phyloP scores from a whole-genome alignment of 2,329 filamentous ascomycete species.

The Botrytis galanthina region DNA sequence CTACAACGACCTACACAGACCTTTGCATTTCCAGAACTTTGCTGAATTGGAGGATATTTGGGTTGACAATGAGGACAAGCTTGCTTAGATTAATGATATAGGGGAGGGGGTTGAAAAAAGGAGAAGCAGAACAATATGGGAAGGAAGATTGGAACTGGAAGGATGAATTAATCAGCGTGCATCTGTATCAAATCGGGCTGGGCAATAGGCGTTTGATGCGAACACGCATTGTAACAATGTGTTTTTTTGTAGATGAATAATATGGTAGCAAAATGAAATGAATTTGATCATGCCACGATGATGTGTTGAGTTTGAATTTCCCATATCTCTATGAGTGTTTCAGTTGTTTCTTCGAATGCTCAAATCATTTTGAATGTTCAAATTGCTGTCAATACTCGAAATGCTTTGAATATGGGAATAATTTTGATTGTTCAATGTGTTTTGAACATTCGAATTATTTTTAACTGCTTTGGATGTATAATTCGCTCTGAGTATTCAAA shows the following conservation, averaged over 20 bases:
- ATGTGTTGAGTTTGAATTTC: not conserved
- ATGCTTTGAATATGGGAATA: not conserved
- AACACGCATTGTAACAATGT: conserved; percentile 13
- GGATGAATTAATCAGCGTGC: conserved; percentile 11
- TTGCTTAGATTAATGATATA: conserved; percentile 60
- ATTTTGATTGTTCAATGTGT: not conserved
- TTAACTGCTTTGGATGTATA: not conserved
- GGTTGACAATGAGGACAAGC: conserved; percentile 90
- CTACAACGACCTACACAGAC: conserved; percentile 89
- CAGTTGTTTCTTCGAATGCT: not conserved
- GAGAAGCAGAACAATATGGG: not conserved
- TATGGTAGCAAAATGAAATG: conserved; percentile 13
- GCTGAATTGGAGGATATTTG: conserved; percentile 95
- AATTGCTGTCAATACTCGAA: not conserved
- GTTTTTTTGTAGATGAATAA: conserved; percentile 12
- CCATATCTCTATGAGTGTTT: not conserved
- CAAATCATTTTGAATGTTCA: not conserved
- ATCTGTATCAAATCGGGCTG: conserved; percentile 9
- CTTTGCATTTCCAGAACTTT: conserved; percentile 95
- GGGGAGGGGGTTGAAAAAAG: not conserved
- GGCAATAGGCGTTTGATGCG: conserved; percentile 10
- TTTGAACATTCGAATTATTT: no score
- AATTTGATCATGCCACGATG: not conserved
- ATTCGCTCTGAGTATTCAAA: not conserved
- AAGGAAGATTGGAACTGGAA: conserved; percentile 1